phyloP scores from a whole-genome alignment of 2,329 filamentous ascomycete species.

The Byssochlamys sp. region DNA sequence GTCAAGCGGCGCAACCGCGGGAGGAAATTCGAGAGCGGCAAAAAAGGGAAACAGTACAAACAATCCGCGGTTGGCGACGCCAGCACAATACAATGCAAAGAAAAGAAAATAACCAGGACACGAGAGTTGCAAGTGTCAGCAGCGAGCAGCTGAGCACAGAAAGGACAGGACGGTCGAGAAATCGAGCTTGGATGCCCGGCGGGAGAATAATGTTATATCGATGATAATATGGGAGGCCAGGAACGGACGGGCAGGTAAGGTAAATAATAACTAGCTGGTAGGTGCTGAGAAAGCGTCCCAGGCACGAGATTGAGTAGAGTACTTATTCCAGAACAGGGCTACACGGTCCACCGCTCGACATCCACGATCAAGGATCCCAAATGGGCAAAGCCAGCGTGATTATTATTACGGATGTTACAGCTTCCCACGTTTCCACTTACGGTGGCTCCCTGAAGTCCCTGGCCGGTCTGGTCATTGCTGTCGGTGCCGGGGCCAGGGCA shows the following conservation, averaged over 20 bases:
- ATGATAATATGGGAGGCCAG: background rate
- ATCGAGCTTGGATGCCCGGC: background rate
- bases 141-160: background rate
- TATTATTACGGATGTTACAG: conserved; percentile 3
- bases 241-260: background rate
- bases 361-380: background rate
- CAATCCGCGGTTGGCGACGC: background rate
- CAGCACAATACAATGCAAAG: background rate
- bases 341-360: conserved; percentile 1
- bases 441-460: conserved; percentile 6
- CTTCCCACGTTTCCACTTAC: conserved; percentile 12
- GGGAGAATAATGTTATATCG: background rate
- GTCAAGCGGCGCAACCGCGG: background rate
- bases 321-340: conserved; percentile 4
- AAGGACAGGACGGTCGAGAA: background rate
- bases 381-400: background rate
- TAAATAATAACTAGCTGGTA: background rate
- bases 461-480: background rate
- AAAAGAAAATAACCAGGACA: background rate
- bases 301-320: background rate
- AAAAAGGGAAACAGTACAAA: background rate
- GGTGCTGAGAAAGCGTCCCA: background rate
- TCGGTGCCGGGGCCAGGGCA: conserved; percentile 13
- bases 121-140: background rate
- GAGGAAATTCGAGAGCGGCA: background rate